Conservation (phyloP, 345 rosid species). For the Eutrema japonicum region DNA sequence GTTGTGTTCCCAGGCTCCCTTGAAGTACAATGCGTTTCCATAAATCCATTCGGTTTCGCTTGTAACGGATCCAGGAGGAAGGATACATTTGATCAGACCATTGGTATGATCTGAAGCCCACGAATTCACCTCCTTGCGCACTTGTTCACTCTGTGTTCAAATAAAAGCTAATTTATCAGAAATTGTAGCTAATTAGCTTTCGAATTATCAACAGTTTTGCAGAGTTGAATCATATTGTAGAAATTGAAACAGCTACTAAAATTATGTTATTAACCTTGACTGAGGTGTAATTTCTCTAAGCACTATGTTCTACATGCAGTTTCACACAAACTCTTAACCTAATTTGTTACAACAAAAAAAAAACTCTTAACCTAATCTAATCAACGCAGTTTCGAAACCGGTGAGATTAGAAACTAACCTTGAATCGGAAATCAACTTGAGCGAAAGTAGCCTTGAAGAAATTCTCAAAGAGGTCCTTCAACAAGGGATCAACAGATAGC, state of each 20-base stretch:
- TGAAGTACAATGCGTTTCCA: constrained; percentile 30
- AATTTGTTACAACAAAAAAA: background rate
- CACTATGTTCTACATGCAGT: background rate
- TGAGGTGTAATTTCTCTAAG: too few species aligned
- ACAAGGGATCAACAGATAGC: background rate
- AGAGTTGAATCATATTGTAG: too few species aligned
- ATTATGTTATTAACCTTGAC: too few species aligned
- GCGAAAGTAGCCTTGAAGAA: constrained; percentile 9
- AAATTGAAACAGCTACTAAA: too few species aligned
- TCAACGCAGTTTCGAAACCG: background rate
- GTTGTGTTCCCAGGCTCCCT: background rate
- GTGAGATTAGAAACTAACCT: constrained; percentile 8
- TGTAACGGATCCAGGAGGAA: constrained; percentile 9
- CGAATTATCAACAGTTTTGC: background rate
- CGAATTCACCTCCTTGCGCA: background rate
- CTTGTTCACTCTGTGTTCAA: background rate
- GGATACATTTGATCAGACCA: constrained; percentile 20
- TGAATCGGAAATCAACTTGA: constrained; percentile 28
- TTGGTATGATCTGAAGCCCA: constrained; percentile 1
- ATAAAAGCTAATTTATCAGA: background rate
- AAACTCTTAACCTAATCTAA: background rate
- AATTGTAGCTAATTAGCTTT: background rate
- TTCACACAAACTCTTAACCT: background rate
- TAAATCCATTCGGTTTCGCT: background rate
- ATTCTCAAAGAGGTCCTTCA: constrained; percentile 19